Evolutionary conservation across 2,329 filamentous ascomycete genomes (phyloP), one percentile per base, ranked within the genome.

Genomic region (Camillea tinctor): DNA sequence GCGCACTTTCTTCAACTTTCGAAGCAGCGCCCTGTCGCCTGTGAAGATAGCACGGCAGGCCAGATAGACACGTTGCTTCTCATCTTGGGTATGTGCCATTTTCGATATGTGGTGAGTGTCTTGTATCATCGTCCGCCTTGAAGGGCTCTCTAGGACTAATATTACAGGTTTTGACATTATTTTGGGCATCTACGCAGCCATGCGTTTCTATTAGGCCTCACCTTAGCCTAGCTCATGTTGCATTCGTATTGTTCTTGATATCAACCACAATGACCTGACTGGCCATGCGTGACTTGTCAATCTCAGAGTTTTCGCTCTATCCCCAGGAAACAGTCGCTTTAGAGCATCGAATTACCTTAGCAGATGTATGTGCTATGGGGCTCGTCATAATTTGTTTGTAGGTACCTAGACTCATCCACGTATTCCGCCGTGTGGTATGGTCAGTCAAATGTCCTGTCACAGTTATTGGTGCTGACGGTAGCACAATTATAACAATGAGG

Each of bases 1-100:
- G 36, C 61, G 63, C 24, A 72, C 58, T 51, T 64, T 69, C 58
- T 71, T 71, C 11, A 40, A 36, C 44, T 58, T 55, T 8, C 69
- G 68, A n/a, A 72, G 48, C 7, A 60, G 62, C 13, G 69, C 66
- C 50, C 68, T 64, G 5, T 63, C 50, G 19, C 70, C 71, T 3
- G 62, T 64, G 60, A 73, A 73, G 23, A 73, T 65, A 13, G 65
- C 62, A 20, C 68, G 63, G 56, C 66, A 71, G 11, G 62, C 63
- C 36, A 67, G 64, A 48, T 72, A 73, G n/a, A 73, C 70, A 3
- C 68, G 66, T 36, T 59, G 59, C 49, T 60, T 63, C 21, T 70
- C 60, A 15, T 15, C 36, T 15, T 44, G 36, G 6, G 36, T 5
- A 9, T 44, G 17, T 44, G 36, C 36, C 36, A 44, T 44, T 44